Evolutionary conservation across 768 basidiomycete species (phyloP).

Genomic region (Chalciporus piperatus): DNA sequence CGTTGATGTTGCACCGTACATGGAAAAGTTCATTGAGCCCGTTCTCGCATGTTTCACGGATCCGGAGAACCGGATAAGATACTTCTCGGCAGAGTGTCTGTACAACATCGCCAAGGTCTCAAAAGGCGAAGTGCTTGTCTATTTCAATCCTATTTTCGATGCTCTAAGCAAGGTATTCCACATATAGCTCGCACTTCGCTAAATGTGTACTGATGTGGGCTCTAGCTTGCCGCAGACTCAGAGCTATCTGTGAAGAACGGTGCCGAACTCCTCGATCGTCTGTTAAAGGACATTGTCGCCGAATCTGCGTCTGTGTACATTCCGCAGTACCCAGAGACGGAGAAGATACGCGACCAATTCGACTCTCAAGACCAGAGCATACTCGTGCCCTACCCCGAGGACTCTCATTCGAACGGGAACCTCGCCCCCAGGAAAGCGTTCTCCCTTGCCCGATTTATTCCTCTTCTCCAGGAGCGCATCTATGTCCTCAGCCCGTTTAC

Average conservation of each 20-base stretch:
- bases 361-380: constrained; percentile 52
- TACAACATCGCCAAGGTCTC: constrained; percentile 99
- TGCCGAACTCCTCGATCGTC: constrained; percentile 91
- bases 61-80: constrained; percentile 90
- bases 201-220: constrained; percentile 8
- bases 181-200: not conserved
- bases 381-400: constrained; percentile 63
- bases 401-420: constrained; percentile 24
- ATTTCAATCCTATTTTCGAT: constrained; percentile 98
- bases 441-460: constrained; percentile 92
- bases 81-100: constrained; percentile 96
- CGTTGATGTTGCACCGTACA: constrained; percentile 89
- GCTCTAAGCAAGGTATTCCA: constrained; percentile 85
- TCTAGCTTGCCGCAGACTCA: constrained; percentile 90
- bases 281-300: constrained; percentile 97
- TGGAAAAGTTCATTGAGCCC: constrained; percentile 89
- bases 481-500: constrained; percentile 96
- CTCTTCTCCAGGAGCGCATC: constrained; percentile 87
- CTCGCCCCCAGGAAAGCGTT: constrained; percentile 70
- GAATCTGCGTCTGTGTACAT: constrained; percentile 95
- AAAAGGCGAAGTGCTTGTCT: constrained; percentile 93
- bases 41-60: constrained; percentile 92
- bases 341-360: constrained; percentile 49
- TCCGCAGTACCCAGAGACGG: constrained; percentile 81
- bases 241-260: constrained; percentile 98